Conservation (phyloP, 2,329 filamentous ascomycete species). For the Aureobasidium pullulans region DNA sequence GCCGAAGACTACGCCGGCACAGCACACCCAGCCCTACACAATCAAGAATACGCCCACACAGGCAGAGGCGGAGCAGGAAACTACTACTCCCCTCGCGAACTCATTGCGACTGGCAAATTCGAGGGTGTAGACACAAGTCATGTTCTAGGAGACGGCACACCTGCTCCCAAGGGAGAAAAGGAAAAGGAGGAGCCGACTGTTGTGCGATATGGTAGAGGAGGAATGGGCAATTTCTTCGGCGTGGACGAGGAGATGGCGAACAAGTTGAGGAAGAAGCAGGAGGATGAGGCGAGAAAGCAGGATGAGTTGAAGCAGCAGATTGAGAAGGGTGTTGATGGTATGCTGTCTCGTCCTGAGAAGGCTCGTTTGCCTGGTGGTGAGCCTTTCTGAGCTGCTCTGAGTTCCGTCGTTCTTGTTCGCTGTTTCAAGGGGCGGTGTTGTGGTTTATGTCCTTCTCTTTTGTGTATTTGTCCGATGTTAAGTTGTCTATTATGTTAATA, state of each 20-base stretch:
- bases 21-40: conserved; percentile 14
- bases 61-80: conserved; percentile 42
- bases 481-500: not conserved
- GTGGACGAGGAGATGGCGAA: conserved; percentile 27
- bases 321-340: conserved; percentile 35
- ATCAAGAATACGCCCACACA: conserved; percentile 36
- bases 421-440: not conserved
- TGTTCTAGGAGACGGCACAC: conserved; percentile 19
- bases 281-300: conserved; percentile 23
- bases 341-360: conserved; percentile 32
- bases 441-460: not conserved
- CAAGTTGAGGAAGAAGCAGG: conserved; percentile 21
- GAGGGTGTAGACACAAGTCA: conserved; percentile 18
- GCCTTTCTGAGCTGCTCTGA: conserved; percentile 17
- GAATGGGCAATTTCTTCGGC: conserved; percentile 41
- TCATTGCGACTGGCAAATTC: conserved; percentile 34
- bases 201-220: conserved; percentile 31
- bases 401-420: not conserved
- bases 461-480: not conserved
- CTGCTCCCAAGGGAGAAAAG: not conserved
- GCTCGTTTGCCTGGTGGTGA: conserved; percentile 31
- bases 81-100: conserved; percentile 36
- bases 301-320: conserved; percentile 28
- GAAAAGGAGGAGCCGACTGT: not conserved
- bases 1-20: conserved; percentile 17